Percentiles rank a stretch among this genome's conserved stretches.
phyloP scores from a whole-genome alignment of 2,329 filamentous ascomycete genomes.

The Cyphellophora attinorum region DNA sequence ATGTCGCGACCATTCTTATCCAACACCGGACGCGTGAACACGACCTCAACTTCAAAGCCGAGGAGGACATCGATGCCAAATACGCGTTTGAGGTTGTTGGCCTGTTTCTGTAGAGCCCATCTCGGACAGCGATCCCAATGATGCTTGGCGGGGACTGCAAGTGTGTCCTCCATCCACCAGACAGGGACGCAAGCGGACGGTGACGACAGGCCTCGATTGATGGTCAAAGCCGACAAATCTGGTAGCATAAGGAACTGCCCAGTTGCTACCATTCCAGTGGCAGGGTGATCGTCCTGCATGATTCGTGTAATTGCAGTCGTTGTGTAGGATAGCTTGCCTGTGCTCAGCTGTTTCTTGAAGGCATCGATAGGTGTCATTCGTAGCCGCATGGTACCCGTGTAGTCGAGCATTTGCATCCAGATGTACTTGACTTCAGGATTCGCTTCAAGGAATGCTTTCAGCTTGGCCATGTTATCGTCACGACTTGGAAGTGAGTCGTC shows the following conservation, averaged over 20 bases:
- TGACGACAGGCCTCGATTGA: conserved; percentile 46
- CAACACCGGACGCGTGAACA: conserved; percentile 50
- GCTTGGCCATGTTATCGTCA: conserved; percentile 15
- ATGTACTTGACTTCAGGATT: conserved; percentile 53
- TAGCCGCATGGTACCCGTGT: conserved; percentile 58
- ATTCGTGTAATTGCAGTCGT: conserved; percentile 56
- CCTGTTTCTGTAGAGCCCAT: conserved; percentile 46
- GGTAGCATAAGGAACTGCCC: conserved; percentile 60
- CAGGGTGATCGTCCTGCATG: conserved; percentile 55
- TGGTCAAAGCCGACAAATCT: conserved; percentile 53
- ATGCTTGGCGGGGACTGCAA: conserved; percentile 18
- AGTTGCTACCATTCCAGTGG: conserved; percentile 44
- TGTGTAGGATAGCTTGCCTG: conserved; percentile 47
- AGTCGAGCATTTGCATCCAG: conserved; percentile 68
- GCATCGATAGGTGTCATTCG: conserved; percentile 58
- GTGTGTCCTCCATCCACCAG: conserved; percentile 49
- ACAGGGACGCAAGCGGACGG: conserved; percentile 57
- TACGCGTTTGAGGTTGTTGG: conserved; percentile 42
- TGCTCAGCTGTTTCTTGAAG: conserved; percentile 39
- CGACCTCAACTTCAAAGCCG: conserved; percentile 76
- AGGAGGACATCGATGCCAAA: conserved; percentile 51
- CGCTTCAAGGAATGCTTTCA: conserved; percentile 39
- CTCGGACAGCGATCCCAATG: conserved; percentile 49
- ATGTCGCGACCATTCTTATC: conserved; percentile 19
- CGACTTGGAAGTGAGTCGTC: not conserved